Conservation (phyloP, 2,329 filamentous ascomycete species). For the Hymenoscyphus albidus region DNA sequence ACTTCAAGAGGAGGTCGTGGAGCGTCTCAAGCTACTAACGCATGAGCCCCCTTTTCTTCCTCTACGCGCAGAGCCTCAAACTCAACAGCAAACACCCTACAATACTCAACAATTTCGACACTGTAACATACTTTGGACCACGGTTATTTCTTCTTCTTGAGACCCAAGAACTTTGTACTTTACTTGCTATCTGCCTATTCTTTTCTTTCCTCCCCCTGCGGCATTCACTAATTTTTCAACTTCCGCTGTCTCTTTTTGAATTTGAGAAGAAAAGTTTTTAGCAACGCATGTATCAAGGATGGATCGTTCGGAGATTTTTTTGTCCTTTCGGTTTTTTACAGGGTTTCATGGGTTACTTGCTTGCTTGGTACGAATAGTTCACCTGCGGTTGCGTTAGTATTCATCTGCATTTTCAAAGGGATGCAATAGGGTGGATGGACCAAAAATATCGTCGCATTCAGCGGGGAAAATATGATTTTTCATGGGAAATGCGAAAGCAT, state of each 20-base stretch:
- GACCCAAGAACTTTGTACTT: conserved; percentile 22
- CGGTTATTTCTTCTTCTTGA: conserved; percentile 14
- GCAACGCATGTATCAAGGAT: conserved; percentile 16
- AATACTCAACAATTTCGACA: conserved; percentile 17
- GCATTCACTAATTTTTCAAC: conserved; percentile 17
- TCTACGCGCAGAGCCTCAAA: conserved; percentile 8
- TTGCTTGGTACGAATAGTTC: conserved; percentile 8
- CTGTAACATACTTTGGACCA: conserved; percentile 24
- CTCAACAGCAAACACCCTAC: conserved; percentile 13
- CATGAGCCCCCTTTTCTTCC: conserved; percentile 16
- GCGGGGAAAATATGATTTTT: conserved; percentile 6
- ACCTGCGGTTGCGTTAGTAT: conserved; percentile 11
- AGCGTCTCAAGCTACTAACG: conserved; percentile 26
- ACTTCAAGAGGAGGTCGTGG: conserved; percentile 62
- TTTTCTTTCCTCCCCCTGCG: conserved; percentile 5
- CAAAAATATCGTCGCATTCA: conserved; percentile 10
- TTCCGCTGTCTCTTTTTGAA: conserved; percentile 13
- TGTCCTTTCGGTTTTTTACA: conserved; percentile 8
- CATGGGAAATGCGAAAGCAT: conserved; percentile 7
- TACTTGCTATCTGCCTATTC: conserved; percentile 18
- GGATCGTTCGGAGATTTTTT: conserved; percentile 13
- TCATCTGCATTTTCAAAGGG: conserved; percentile 18
- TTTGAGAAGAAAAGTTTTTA: conserved; percentile 16
- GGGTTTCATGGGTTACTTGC: conserved; percentile 11
- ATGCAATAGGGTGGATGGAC: conserved; percentile 8